phyloP scores from a whole-genome alignment of 2,329 filamentous ascomycete species.

The Daldinia eschscholtzii region DNA sequence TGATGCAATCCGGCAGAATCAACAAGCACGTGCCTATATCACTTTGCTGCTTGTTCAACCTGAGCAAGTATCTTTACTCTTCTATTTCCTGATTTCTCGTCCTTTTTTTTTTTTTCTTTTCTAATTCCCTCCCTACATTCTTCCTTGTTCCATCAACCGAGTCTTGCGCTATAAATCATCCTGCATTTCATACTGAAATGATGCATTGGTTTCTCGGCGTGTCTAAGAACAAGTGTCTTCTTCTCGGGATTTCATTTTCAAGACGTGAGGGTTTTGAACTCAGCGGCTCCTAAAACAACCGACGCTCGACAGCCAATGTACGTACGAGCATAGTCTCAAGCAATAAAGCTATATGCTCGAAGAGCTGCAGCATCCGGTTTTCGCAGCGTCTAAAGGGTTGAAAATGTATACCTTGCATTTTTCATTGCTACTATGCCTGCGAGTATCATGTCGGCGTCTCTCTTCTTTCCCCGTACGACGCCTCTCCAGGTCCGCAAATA shows the following conservation, averaged over 20 bases:
- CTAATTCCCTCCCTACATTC: constrained; percentile 10
- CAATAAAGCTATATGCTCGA: constrained; percentile 22
- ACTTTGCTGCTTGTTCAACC: constrained; percentile 9
- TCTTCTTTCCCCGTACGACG: constrained; percentile 23
- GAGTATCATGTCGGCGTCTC: constrained; percentile 31
- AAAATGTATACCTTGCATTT: constrained; percentile 32
- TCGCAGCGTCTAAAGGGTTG: constrained; percentile 33
- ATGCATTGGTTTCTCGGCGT: constrained; percentile 8
- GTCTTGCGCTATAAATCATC: constrained; percentile 7
- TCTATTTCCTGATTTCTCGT: constrained; percentile 8
- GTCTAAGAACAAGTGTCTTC: constrained; percentile 25
- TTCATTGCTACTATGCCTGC: constrained; percentile 35
- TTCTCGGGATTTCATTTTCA: constrained; percentile 17
- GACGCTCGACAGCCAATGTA: constrained; percentile 38
- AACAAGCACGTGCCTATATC: constrained; percentile 18
- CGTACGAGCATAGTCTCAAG: constrained; percentile 10
- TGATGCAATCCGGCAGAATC: constrained; percentile 26
- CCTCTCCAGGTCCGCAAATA: constrained; percentile 27
- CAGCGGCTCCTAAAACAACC: constrained; percentile 25
- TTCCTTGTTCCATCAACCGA: constrained; percentile 6
- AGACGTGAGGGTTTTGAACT: constrained; percentile 17
- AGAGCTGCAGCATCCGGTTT: constrained; percentile 39
- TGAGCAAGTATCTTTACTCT: constrained; percentile 8
- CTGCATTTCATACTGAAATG: constrained; percentile 21
- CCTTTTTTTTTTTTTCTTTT: constrained; percentile 15